Evolutionary conservation across 306 rosid genomes (phyloP), one percentile per base, ranked within the genome.

Genomic region (Malus orientalis): DNA sequence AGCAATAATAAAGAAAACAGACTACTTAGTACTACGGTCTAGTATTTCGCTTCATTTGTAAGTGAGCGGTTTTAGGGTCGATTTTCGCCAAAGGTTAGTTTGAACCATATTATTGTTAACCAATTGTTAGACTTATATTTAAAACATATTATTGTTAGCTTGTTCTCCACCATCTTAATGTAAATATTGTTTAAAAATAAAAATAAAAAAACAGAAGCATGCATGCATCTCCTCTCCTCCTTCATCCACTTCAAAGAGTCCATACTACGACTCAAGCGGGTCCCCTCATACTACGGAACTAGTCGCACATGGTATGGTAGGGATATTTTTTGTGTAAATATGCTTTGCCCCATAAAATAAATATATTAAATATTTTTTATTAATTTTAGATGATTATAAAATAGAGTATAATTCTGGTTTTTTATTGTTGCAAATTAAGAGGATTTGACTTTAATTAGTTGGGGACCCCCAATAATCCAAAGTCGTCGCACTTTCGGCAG

Each of bases 401-500:
- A 65, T 33, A 65, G 44, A 19, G 67, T 14, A 29, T 25, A 12
- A 61, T 49, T 27, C 3, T 10, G 10, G 11, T 47, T 27, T 4
- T 25, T 11, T 25, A 51, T 27, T 15, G 4, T 51, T 32, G 5
- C 6, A 61, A 22, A 1, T 53, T 4, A 2, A 20, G 40, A 27
- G 44, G 3, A 32, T 58, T 80, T 74, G 49, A 68, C 79, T 74
- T 59, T 59, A 3, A 11, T 30, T 66, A 22, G 0, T 25, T 44
- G 38, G 73, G 78, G 74, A n/a, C 64, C 79, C 70, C 0, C 42
- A 58, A 74, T 6, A 70, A 62, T 62, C 3, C 18, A 59, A 59
- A 80, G 71, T 80, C 71, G 55, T 67, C 66, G 54, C 54, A 53
- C 57, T 30, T 51, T 38, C 18, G 16, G 57, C 77, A 15, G 64